These are phyloP conservation scores for Striga hermonthica DNA, from an alignment of 305 asterid species.

Conservation along the genomic window DNA sequence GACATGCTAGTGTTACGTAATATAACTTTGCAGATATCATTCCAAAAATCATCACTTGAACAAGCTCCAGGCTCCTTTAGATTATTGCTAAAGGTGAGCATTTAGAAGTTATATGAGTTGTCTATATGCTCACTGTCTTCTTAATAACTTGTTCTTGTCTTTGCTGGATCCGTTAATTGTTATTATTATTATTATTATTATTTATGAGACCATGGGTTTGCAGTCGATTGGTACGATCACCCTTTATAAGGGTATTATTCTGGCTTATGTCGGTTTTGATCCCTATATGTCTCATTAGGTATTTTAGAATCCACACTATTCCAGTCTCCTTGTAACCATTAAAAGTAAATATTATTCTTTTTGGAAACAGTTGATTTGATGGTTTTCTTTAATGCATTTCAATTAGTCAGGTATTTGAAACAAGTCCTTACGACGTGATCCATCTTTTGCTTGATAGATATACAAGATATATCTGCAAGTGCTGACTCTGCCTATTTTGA, in stretches of 20 bases:
- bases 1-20: constrained; percentile 23
- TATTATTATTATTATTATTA: too few species aligned
- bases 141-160: constrained; percentile 14
- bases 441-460: constrained; percentile 40
- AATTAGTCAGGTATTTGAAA: constrained; percentile 12
- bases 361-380: neutral
- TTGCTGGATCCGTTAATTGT: constrained; percentile 1
- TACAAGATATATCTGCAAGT: constrained; percentile 63
- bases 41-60: constrained; percentile 46
- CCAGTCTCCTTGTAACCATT: too few species aligned
- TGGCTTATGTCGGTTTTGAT: too few species aligned
- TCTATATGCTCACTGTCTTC: neutral
- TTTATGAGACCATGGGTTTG: too few species aligned
- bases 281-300: too few species aligned
- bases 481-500: constrained; percentile 61
- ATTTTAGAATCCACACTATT: too few species aligned
- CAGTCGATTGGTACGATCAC: too few species aligned
- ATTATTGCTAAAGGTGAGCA: constrained; percentile 62
- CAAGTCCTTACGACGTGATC: constrained; percentile 30
- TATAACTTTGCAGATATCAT: constrained; percentile 52
- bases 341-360: too few species aligned
- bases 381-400: constrained; percentile 14
- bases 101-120: constrained; percentile 24
- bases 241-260: too few species aligned
- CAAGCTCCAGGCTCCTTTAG: constrained; percentile 43